Evolutionary conservation across 2,329 filamentous ascomycete species (phyloP).

Genomic region (Neonectria ditissima): DNA sequence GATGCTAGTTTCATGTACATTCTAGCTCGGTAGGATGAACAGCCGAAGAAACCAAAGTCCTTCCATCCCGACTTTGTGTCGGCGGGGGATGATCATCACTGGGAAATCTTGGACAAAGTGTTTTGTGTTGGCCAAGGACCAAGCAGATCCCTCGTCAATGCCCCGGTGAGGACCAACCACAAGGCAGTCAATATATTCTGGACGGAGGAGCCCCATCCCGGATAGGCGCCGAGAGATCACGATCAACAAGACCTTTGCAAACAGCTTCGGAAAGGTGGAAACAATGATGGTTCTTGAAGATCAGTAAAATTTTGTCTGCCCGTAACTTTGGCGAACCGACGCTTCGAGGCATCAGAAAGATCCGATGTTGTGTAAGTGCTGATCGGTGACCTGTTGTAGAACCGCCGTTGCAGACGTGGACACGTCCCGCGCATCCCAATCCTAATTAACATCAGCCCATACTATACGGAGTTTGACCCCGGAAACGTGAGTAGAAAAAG

Average conservation of each 20-base stretch:
- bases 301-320: too few relatives aligned
- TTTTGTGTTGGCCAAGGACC: constrained; percentile 7
- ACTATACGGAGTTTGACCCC: constrained; percentile 3
- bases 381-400: constrained; percentile 16
- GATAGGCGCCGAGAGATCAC: constrained; percentile 3
- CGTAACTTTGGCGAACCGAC: constrained; percentile 1
- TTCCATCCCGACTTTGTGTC: constrained; percentile 10
- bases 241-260: background rate
- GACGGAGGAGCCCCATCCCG: constrained; percentile 5
- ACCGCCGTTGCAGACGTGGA: background rate
- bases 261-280: background rate
- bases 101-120: constrained; percentile 5
- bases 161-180: background rate
- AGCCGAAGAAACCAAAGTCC: constrained; percentile 17
- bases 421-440: constrained; percentile 10
- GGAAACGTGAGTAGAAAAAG: background rate
- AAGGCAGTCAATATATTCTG: background rate
- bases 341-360: background rate
- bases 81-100: constrained; percentile 6
- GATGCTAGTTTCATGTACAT: constrained; percentile 32
- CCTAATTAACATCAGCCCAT: background rate
- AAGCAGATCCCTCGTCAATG: constrained; percentile 10
- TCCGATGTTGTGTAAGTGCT: background rate
- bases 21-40: constrained; percentile 7
- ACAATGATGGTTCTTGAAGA: too few relatives aligned